Conservation (phyloP, 345 rosid species). For the Syzygium oleosum region DNA sequence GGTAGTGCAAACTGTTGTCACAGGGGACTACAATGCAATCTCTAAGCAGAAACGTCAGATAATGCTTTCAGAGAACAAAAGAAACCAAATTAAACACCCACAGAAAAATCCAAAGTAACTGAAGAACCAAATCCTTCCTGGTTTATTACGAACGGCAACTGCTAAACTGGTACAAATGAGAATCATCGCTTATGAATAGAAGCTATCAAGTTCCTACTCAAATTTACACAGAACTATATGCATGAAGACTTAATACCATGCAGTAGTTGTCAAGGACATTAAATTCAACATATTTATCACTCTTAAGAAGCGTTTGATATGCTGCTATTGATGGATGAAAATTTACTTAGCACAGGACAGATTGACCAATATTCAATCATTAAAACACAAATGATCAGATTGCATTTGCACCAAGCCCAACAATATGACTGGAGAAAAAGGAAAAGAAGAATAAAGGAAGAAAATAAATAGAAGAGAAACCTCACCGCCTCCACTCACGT, state of each 20-base stretch:
- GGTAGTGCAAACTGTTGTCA: neutral
- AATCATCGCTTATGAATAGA: neutral
- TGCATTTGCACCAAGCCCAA: neutral
- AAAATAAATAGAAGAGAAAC: slow-evolving; percentile 2
- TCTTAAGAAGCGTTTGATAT: neutral
- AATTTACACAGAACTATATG: neutral
- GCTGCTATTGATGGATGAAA: neutral
- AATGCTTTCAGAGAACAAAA: neutral
- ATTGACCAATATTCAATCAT: neutral
- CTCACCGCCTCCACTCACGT: slow-evolving; percentile 84
- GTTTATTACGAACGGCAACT: neutral
- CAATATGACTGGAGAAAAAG: neutral
- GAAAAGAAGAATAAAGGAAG: neutral
- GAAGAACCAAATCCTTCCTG: neutral
- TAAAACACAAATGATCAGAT: neutral
- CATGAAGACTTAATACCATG: neutral
- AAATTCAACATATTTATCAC: neutral
- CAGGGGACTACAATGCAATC: neutral
- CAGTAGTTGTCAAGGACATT: neutral
- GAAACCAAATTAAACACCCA: neutral
- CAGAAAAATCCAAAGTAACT: neutral
- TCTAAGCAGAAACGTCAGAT: neutral
- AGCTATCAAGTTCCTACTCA: neutral
- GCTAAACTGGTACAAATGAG: neutral
- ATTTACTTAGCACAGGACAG: neutral